phyloP scores from a whole-genome alignment of 2,329 filamentous ascomycete genomes.

The Nothomitra cinnamomea region DNA sequence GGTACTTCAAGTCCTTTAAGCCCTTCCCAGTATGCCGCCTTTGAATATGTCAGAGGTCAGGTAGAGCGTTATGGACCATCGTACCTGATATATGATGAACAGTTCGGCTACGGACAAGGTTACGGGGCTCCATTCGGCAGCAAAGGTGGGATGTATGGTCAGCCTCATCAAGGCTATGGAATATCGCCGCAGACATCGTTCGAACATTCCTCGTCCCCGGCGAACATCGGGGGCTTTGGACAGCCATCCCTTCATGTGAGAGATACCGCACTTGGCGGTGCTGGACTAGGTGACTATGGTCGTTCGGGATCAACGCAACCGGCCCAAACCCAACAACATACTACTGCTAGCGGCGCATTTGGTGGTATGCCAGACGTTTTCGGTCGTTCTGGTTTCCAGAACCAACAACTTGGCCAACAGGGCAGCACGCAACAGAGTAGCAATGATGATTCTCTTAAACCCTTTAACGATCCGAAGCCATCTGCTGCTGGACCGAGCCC shows the following conservation, averaged over 20 bases:
- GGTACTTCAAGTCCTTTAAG: conserved; percentile 25
- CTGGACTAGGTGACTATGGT: conserved; percentile 39
- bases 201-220: conserved; percentile 48
- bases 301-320: conserved; percentile 40
- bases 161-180: conserved; percentile 41
- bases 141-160: conserved; percentile 42
- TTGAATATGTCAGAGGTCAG: neutral
- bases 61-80: neutral
- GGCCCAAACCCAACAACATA: conserved; percentile 35
- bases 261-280: conserved; percentile 27
- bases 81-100: conserved; percentile 30
- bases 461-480: conserved; percentile 37
- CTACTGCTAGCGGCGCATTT: conserved; percentile 31
- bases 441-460: conserved; percentile 37
- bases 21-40: neutral
- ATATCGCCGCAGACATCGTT: conserved; percentile 38
- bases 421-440: conserved; percentile 22
- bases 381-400: conserved; percentile 38
- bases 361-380: conserved; percentile 41
- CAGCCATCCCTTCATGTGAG: conserved; percentile 29
- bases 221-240: conserved; percentile 36
- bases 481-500: conserved; percentile 38
- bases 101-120: conserved; percentile 34
- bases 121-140: conserved; percentile 33
- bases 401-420: conserved; percentile 34